Conservation (phyloP, 805 yeast genomes). For the Metschnikowia shivogae region DNA sequence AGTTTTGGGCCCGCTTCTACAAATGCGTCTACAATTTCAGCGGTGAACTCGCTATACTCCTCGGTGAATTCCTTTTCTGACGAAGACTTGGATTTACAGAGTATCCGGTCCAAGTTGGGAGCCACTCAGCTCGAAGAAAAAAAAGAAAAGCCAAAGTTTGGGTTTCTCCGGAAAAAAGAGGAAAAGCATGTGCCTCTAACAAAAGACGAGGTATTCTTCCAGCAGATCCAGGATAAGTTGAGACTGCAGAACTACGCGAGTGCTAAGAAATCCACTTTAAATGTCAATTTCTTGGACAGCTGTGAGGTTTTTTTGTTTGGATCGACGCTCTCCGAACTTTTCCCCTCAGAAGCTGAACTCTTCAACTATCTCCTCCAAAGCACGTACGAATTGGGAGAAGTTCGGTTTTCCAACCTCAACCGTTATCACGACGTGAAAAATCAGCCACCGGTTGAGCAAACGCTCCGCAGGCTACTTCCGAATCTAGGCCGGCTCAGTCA, state of each 20-base stretch:
- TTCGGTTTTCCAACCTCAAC: conserved; percentile 16
- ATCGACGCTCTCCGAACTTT: conserved; percentile 12
- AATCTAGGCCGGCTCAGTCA: conserved; percentile 10
- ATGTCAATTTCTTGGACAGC: conserved; percentile 16
- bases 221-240: conserved; percentile 6
- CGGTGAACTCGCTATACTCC: conserved; percentile 9
- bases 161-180: conserved; percentile 6
- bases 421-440: conserved; percentile 9
- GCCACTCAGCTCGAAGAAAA: conserved; percentile 4
- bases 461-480: conserved; percentile 10
- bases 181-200: neutral
- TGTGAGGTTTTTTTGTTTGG: conserved; percentile 23
- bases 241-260: conserved; percentile 4
- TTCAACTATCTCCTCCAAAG: conserved; percentile 16
- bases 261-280: conserved; percentile 7
- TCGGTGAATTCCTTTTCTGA: conserved; percentile 4
- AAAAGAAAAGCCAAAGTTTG: conserved; percentile 4
- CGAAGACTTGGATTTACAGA: conserved; percentile 15
- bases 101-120: conserved; percentile 10
- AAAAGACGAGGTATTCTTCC: conserved; percentile 10
- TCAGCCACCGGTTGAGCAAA: neutral
- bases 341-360: conserved; percentile 9
- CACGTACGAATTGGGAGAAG: conserved; percentile 19
- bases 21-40: neutral
- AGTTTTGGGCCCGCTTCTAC: neutral